phyloP scores from a whole-genome alignment of 164 flowering plant species.

The Nymphaea colorata region DNA sequence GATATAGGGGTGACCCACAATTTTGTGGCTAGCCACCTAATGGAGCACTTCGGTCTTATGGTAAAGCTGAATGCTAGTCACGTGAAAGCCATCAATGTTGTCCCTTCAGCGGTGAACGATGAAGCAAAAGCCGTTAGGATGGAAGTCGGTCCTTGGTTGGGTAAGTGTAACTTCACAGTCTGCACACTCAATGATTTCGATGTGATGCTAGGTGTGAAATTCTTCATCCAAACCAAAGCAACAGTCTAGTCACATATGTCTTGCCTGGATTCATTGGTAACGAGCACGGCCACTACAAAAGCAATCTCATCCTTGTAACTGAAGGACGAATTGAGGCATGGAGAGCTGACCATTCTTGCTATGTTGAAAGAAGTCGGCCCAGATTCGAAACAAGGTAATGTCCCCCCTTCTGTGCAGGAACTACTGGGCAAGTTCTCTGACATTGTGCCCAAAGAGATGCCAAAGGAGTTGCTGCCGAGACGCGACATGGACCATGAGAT shows the following conservation, averaged over 20 bases:
- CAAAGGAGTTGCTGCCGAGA: neutral
- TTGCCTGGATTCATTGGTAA: neutral
- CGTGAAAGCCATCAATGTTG: conserved; percentile 4
- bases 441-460: neutral
- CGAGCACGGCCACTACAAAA: neutral
- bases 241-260: too few relatives aligned
- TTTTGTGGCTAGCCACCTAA: neutral
- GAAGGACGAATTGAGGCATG: neutral
- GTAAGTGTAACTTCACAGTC: neutral
- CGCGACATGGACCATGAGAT: conserved; percentile 6
- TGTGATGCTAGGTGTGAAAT: neutral
- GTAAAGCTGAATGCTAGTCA: neutral
- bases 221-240: neutral
- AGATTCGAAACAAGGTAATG: neutral
- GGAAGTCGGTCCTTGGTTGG: neutral
- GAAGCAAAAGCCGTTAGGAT: neutral
- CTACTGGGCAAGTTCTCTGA: neutral
- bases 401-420: neutral
- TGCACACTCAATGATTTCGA: neutral
- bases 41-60: neutral
- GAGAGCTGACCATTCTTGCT: neutral
- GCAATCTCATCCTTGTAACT: neutral
- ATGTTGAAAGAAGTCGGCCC: neutral
- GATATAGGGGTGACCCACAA: conserved; percentile 5
- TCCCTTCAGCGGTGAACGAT: neutral